Evolutionary conservation across 371 early-diverging fungal genomes (phyloP), one percentile per base, ranked within the genome.

Genomic region (Coemansia sp.): DNA sequence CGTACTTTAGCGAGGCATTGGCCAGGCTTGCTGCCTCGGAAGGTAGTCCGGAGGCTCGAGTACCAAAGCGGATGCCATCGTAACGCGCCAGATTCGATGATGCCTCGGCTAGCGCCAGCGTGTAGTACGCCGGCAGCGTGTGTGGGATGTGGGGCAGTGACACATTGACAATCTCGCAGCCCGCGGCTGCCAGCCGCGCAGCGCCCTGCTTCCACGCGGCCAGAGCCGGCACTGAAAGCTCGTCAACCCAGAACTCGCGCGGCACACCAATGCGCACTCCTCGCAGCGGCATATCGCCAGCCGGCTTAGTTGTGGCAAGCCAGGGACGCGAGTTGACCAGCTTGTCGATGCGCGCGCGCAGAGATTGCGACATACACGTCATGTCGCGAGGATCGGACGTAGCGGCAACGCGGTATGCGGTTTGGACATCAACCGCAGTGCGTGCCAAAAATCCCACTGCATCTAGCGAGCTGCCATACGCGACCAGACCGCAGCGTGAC

Each of bases 381-480:
- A 79, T 79, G 43, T 77, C 77, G 14, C 46, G 66, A 5, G 36
- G 29, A 12, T 78, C 77, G 2, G 75, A 66, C 0, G 31, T 48
- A 8, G 72, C 40, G 5, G 66, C 49, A 7, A 55, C 46, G 10
- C 14, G 18, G 44, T 54, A 83, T 4, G 54, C 62, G 0, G 18
- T 5, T 0, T 44, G 57, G n/a, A 83, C 80, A 61, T 88, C 86
- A 5, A 66, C 59, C 0, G 91, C 88, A 12, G 78, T 75, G 49
- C 78, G 76, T 29, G 91, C 76, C 9, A 97, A 67, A 4, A 92
- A 84, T 12, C 97, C 97, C 12, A 97, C 84, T 0, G 94, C 90
- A 64, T 97, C 97, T 44, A 95, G 81, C 0, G 93, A 92, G 72
- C 87, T 91, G 12, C 92, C 95, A 76, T 94, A 95, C 0, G 94